Evolutionary conservation across 1,284 basidiomycete genomes (phyloP).

Genomic region (Porodaedalea pini): DNA sequence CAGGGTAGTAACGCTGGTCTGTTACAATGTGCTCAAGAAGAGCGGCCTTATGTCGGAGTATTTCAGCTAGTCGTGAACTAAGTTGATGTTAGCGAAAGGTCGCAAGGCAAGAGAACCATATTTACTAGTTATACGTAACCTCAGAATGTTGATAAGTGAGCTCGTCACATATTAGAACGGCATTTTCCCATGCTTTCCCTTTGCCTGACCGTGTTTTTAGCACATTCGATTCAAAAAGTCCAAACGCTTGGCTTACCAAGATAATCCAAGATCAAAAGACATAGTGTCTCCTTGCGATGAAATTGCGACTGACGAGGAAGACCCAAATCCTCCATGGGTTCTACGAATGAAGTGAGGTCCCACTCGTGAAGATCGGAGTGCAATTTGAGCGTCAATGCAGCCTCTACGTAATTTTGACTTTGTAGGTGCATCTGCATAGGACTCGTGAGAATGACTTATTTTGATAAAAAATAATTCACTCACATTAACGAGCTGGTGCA

Average conservation of each 20-base stretch:
- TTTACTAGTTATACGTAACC: slow-evolving; percentile 88
- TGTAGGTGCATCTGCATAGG: slow-evolving; percentile 71
- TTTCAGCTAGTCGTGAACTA: slow-evolving; percentile 78
- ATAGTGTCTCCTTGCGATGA: slow-evolving; percentile 89
- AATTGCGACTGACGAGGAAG: slow-evolving; percentile 93
- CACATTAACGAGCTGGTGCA: slow-evolving; percentile 90
- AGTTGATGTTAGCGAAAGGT: slow-evolving; percentile 13
- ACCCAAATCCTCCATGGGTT: slow-evolving; percentile 82
- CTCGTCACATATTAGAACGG: slow-evolving; percentile 91
- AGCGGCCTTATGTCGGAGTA: slow-evolving; percentile 79
- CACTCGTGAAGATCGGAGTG: slow-evolving; percentile 94
- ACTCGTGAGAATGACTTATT: slow-evolving; percentile 14
- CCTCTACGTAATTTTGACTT: slow-evolving; percentile 88
- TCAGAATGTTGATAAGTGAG: slow-evolving; percentile 80
- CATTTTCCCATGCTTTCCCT: slow-evolving; percentile 95
- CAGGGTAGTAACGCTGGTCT: slow-evolving; percentile 80
- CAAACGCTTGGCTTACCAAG: slow-evolving; percentile 51
- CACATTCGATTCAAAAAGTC: slow-evolving; percentile 7
- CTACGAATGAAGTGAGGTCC: slow-evolving; percentile 75
- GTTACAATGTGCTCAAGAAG: slow-evolving; percentile 81
- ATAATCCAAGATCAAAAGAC: slow-evolving; percentile 82
- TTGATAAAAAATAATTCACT: slow-evolving; percentile 27
- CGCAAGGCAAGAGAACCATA: slow-evolving; percentile 20
- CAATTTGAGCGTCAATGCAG: slow-evolving; percentile 86
- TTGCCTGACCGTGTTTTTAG: slow-evolving; percentile 52